Evolutionary conservation across 2,329 filamentous ascomycete genomes (phyloP).

Genomic region (Sclerotinia nivalis): DNA sequence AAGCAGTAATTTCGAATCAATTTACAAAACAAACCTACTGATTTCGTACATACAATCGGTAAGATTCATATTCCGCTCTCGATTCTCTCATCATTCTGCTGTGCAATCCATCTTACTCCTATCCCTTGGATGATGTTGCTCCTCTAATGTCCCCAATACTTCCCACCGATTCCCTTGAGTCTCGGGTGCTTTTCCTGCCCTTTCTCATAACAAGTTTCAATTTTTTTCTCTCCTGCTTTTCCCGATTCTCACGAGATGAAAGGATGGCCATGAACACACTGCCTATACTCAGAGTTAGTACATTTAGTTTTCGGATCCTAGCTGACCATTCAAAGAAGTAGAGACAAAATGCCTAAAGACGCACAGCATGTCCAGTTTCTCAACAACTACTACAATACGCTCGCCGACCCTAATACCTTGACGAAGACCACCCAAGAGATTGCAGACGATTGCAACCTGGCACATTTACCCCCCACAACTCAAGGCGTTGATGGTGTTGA

Average conservation of each 20-base stretch:
- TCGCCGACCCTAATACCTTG: not conserved
- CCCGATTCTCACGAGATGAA: not conserved
- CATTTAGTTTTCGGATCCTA: not conserved
- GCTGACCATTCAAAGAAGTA: not conserved
- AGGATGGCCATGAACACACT: too few relatives aligned
- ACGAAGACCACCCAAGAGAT: not conserved
- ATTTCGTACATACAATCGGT: not conserved
- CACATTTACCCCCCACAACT: not conserved
- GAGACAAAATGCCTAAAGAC: constrained; percentile 9
- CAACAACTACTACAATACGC: not conserved
- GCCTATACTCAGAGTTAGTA: not conserved
- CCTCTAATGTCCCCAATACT: not conserved
- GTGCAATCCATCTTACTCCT: not conserved
- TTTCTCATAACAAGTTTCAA: not conserved
- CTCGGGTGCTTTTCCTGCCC: not conserved
- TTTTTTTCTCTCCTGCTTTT: too few relatives aligned
- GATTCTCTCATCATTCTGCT: too few relatives aligned
- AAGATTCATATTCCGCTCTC: not conserved
- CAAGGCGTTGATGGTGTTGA: constrained; percentile 6
- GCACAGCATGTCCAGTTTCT: not conserved
- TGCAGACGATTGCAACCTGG: not conserved
- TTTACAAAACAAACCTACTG: too few relatives aligned
- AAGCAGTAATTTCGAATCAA: too few relatives aligned
- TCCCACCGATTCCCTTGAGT: not conserved
- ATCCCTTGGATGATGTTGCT: too few relatives aligned